Evolutionary conservation across 2,329 filamentous ascomycete genomes (phyloP).

Genomic region (Colletotrichum sp.): DNA sequence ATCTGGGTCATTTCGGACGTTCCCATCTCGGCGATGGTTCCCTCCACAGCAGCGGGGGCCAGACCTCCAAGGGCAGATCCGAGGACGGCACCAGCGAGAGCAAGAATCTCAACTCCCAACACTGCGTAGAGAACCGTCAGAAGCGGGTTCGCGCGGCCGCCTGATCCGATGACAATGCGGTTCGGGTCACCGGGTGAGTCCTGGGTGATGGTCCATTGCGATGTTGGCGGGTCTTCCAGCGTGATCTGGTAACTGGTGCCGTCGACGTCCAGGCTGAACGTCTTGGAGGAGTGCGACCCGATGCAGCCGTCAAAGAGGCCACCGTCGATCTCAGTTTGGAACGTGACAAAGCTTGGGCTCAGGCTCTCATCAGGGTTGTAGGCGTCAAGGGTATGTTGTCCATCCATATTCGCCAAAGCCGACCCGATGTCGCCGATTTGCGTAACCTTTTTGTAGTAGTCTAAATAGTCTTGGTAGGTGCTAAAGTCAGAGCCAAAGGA

Average conservation of each 20-base stretch:
- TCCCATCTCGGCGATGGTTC: background rate
- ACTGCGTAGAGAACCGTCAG: background rate
- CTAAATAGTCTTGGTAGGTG: background rate
- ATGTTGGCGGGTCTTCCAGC: background rate
- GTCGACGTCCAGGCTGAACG: background rate
- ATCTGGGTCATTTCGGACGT: background rate
- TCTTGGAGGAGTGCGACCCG: background rate
- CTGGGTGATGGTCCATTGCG: background rate
- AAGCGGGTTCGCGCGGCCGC: background rate
- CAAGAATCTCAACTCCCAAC: background rate
- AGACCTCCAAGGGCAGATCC: background rate
- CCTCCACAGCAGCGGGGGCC: background rate
- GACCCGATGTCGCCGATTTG: background rate
- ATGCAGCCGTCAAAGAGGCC: background rate
- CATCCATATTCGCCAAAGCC: background rate
- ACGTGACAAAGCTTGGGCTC: background rate
- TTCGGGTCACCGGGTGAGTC: background rate
- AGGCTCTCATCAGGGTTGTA: background rate
- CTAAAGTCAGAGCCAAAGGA: background rate
- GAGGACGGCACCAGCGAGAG: background rate
- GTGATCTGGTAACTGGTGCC: background rate
- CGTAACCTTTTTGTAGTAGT: background rate
- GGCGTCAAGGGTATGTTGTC: background rate
- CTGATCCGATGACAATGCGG: background rate
- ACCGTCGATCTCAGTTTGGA: background rate